These are phyloP conservation scores for Babesia microti DNA, from an alignment of 169 alveolate species.

Conservation along the genomic window DNA sequence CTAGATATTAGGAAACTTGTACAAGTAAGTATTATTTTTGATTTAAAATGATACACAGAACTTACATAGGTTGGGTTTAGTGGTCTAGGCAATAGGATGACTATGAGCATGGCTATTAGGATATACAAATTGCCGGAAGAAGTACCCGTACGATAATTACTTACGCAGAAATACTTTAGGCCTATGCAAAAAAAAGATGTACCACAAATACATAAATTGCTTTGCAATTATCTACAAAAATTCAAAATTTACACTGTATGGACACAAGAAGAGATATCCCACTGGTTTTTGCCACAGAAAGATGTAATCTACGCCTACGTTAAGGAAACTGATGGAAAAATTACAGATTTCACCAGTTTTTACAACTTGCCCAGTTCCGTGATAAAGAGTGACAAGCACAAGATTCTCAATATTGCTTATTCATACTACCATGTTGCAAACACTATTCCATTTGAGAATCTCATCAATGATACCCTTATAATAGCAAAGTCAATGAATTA, in stretches of 20 bases:
- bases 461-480: slow-evolving; percentile 81
- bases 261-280: slow-evolving; percentile 78
- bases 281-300: slow-evolving; percentile 77
- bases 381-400: slow-evolving; percentile 69
- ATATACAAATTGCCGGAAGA: slow-evolving; percentile 67
- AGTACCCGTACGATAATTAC: slow-evolving; percentile 16
- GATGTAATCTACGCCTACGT: slow-evolving; percentile 85
- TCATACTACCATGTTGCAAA: slow-evolving; percentile 78
- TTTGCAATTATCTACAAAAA: slow-evolving; percentile 50
- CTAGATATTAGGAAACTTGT: slow-evolving; percentile 73
- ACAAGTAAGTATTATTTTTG: slow-evolving; percentile 45
- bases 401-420: slow-evolving; percentile 75
- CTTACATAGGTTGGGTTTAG: slow-evolving; percentile 65
- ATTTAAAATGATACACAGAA: slow-evolving; percentile 2
- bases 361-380: slow-evolving; percentile 83
- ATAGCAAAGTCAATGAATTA: slow-evolving; percentile 80
- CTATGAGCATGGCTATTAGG: slow-evolving; percentile 78
- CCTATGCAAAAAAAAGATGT: slow-evolving; percentile 78
- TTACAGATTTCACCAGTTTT: slow-evolving; percentile 86
- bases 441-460: slow-evolving; percentile 56
- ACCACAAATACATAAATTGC: slow-evolving; percentile 60
- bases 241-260: slow-evolving; percentile 71
- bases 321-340: slow-evolving; percentile 57
- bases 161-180: slow-evolving; percentile 56
- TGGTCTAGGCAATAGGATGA: slow-evolving; percentile 66